These are phyloP conservation scores for Lonicera japonica DNA, from an alignment of 129 eudicot species.

Conservation along the genomic window DNA sequence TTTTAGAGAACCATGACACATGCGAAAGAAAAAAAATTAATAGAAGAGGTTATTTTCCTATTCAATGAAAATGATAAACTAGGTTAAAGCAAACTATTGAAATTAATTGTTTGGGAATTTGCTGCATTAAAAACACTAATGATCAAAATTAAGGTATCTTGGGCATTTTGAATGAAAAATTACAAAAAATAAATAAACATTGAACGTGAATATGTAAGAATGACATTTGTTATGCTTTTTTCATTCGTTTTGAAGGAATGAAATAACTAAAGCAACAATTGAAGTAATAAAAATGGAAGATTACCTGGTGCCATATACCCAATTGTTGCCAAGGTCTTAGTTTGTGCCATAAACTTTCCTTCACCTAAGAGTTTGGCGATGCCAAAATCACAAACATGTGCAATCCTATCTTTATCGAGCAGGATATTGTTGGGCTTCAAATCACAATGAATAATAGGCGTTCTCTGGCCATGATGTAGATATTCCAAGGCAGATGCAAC, in stretches of 20 bases:
- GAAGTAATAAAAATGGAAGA: background rate
- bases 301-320: constrained; percentile 69
- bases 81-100: too few species aligned
- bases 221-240: background rate
- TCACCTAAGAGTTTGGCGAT: constrained; percentile 32
- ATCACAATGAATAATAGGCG: constrained; percentile 52
- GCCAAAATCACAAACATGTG: constrained; percentile 52
- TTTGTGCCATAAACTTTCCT: constrained; percentile 15
- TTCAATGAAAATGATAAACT: too few species aligned
- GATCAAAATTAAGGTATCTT: too few species aligned
- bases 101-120: too few species aligned
- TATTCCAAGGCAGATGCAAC: constrained; percentile 46
- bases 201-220: background rate
- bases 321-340: constrained; percentile 42
- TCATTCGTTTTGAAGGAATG: background rate
- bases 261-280: background rate
- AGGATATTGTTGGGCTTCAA: constrained; percentile 41
- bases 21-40: too few species aligned
- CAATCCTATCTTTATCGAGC: constrained; percentile 43
- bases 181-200: too few species aligned
- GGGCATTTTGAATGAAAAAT: background rate
- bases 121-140: background rate
- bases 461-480: constrained; percentile 33
- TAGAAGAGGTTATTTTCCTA: too few species aligned
- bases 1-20: too few species aligned